phyloP scores from a whole-genome alignment of 129 eudicot genomes.

The Erigeron canadensis region DNA sequence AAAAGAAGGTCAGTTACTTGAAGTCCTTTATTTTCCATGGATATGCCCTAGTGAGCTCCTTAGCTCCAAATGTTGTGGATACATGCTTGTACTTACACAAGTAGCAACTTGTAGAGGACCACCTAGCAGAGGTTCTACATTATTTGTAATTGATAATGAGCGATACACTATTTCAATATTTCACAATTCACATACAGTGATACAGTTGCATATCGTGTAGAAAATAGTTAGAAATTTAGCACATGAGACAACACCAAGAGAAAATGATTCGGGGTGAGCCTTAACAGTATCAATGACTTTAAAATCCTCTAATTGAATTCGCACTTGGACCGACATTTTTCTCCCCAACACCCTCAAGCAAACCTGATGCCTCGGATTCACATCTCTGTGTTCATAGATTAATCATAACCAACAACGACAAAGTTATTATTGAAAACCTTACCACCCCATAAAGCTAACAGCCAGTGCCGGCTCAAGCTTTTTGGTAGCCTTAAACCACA shows the following conservation, averaged over 20 bases:
- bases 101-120: too few species aligned
- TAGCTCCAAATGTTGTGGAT: too few species aligned
- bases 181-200: too few species aligned
- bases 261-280: not conserved
- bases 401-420: not conserved
- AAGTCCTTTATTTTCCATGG: too few species aligned
- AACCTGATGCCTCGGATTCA: slow-evolving; percentile 8
- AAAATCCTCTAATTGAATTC: not conserved
- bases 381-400: not conserved
- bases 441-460: too few species aligned
- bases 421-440: not conserved
- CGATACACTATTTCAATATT: not conserved
- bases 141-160: not conserved
- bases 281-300: slow-evolving; percentile 1
- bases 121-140: too few species aligned
- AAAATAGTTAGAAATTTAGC: not conserved
- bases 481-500: too few species aligned
- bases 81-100: too few species aligned
- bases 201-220: not conserved
- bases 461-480: too few species aligned
- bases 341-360: not conserved
- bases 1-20: too few species aligned
- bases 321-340: not conserved
- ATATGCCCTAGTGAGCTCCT: too few species aligned
- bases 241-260: not conserved